These are phyloP conservation scores for Amanita phalloides DNA, from an alignment of 768 basidiomycete species.

Conservation along the genomic window DNA sequence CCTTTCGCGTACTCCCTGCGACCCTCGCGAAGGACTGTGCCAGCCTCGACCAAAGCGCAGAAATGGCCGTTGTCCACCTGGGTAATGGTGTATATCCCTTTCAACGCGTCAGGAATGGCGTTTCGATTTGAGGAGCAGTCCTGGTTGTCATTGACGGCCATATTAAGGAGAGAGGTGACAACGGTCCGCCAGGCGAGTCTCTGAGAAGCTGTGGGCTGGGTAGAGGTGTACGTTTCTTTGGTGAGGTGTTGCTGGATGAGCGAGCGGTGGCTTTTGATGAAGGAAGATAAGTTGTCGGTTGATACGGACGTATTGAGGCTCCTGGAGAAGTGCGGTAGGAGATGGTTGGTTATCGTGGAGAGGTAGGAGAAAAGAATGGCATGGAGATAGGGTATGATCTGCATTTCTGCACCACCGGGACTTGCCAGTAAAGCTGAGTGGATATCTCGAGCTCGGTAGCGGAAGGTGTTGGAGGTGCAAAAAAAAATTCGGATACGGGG, in stretches of 20 bases:
- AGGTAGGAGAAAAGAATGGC: not conserved
- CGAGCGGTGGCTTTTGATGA: not conserved
- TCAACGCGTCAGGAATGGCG: not conserved
- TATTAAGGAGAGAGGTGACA: not conserved
- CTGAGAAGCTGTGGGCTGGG: not conserved
- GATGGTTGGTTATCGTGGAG: not conserved
- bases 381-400: not conserved
- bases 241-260: not conserved
- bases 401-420: not conserved
- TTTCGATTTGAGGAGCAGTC: not conserved
- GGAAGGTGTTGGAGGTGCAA: not conserved
- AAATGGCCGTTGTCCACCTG: not conserved
- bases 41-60: slow-evolving; percentile 1
- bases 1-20: not conserved
- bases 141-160: not conserved
- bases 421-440: too few relatives aligned
- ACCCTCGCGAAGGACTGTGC: not conserved
- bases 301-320: too few relatives aligned
- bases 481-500: slow-evolving; percentile 38
- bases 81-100: not conserved
- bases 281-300: not conserved
- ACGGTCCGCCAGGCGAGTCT: not conserved
- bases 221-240: not conserved
- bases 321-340: too few relatives aligned
- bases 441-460: too few relatives aligned